phyloP scores from a whole-genome alignment of 768 basidiomycete species.

The Trametes cingulata region DNA sequence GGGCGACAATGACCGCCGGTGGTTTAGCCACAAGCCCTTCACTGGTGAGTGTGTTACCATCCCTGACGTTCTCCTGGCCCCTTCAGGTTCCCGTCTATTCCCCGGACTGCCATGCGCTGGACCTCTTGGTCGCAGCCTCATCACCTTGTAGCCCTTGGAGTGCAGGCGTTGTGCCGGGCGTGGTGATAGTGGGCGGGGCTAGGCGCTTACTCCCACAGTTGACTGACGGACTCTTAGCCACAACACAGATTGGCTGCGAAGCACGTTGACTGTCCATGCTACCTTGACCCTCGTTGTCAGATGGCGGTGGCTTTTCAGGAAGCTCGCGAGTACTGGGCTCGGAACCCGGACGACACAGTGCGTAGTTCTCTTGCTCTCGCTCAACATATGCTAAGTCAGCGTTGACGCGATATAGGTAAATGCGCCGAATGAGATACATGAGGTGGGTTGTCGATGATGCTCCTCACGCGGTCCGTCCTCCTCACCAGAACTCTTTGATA shows the following conservation, averaged over 20 bases:
- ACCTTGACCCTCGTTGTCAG: conserved; percentile 10
- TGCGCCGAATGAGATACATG: conserved; percentile 5
- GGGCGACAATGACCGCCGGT: no score
- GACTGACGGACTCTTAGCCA: not conserved
- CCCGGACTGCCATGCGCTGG: no score
- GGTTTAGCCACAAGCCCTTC: no score
- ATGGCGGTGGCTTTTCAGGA: conserved; percentile 3
- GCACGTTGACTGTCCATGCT: conserved; percentile 8
- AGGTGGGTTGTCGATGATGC: not conserved
- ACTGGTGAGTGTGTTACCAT: no score
- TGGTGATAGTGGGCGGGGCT: no score
- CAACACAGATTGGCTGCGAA: not conserved
- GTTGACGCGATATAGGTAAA: not conserved
- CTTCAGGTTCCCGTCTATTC: no score
- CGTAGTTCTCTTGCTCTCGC: not conserved
- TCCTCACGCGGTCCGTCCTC: no score
- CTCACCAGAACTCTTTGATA: not conserved
- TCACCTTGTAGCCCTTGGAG: no score
- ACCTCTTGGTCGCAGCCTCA: no score
- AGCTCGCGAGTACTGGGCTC: conserved; percentile 10
- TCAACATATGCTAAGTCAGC: not conserved
- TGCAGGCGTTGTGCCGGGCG: no score
- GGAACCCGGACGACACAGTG: conserved; percentile 1
- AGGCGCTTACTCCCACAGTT: no score
- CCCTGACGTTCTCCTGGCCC: no score